These are phyloP conservation scores for Rhodotorula sp. DNA, from an alignment of 1,284 basidiomycete species.

Conservation along the genomic window DNA sequence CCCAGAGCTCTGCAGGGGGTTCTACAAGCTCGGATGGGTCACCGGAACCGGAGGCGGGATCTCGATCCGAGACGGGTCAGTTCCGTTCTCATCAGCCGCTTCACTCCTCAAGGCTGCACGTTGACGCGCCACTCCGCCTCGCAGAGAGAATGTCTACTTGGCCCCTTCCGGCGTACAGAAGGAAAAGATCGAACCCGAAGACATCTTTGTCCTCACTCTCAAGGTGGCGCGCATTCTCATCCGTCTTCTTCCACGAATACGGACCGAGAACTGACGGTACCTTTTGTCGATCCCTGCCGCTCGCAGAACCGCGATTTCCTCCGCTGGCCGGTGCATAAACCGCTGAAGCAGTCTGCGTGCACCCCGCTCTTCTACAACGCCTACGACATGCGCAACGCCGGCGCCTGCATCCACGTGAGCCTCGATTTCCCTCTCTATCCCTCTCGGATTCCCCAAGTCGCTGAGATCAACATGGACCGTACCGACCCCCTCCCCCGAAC, in stretches of 20 bases:
- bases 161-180: slow-evolving; percentile 86
- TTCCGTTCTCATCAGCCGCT: no score
- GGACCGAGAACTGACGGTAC: slow-evolving; percentile 24
- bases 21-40: slow-evolving; percentile 63
- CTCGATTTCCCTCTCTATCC: no score
- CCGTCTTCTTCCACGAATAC: no score
- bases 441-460: neutral
- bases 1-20: slow-evolving; percentile 56
- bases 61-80: slow-evolving; percentile 65
- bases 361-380: slow-evolving; percentile 90
- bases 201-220: slow-evolving; percentile 77
- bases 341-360: slow-evolving; percentile 46
- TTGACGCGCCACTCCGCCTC: neutral
- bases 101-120: neutral
- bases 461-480: neutral
- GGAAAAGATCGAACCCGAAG: slow-evolving; percentile 70
- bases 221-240: slow-evolving; percentile 51
- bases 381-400: slow-evolving; percentile 70
- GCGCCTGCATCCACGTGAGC: slow-evolving; percentile 69
- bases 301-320: slow-evolving; percentile 64
- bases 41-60: slow-evolving; percentile 63
- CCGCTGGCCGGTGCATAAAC: slow-evolving; percentile 62
- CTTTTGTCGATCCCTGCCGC: slow-evolving; percentile 20
- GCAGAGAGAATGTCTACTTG: slow-evolving; percentile 73
- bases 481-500: no score